Conservation (phyloP, 768 basidiomycete species). For the Chalciporus piperatus region DNA sequence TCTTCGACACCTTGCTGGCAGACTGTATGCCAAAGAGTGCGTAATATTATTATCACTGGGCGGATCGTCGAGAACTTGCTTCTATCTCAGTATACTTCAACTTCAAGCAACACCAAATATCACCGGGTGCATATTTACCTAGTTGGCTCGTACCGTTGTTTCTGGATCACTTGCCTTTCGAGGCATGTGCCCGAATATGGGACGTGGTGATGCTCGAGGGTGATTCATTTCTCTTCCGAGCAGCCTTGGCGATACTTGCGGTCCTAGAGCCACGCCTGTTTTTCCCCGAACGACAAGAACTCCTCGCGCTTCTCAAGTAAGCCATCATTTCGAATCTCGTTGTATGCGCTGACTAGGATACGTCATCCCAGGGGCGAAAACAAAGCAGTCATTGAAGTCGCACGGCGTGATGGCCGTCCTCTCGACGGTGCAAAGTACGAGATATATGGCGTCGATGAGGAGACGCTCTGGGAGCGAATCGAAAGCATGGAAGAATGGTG, state of each 20-base stretch:
- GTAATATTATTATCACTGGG: constrained; percentile 16
- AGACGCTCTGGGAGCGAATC: constrained; percentile 80
- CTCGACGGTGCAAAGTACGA: constrained; percentile 77
- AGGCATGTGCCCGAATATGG: constrained; percentile 86
- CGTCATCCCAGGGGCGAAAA: constrained; percentile 63
- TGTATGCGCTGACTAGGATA: constrained; percentile 10
- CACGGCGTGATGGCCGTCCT: constrained; percentile 61
- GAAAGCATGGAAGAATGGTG: constrained; percentile 87
- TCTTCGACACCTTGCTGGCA: constrained; percentile 88
- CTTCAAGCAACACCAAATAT: constrained; percentile 91
- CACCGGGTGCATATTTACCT: constrained; percentile 77
- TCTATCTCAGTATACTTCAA: constrained; percentile 76
- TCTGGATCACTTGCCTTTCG: constrained; percentile 84
- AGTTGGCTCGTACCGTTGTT: constrained; percentile 84
- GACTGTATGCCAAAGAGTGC: constrained; percentile 93
- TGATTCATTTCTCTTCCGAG: constrained; percentile 85
- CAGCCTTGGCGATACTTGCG: constrained; percentile 76
- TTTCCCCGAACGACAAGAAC: constrained; percentile 79
- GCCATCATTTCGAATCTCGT: constrained; percentile 16
- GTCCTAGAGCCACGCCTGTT: constrained; percentile 84
- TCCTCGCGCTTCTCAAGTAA: constrained; percentile 75
- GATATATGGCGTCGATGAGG: constrained; percentile 84
- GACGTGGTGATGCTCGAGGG: constrained; percentile 86
- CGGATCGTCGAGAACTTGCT: background rate
- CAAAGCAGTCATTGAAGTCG: constrained; percentile 79